Evolutionary conservation across 2,329 filamentous ascomycete genomes (phyloP), one percentile per base, ranked within the genome.

Genomic region (Parafenestella ontariensis): DNA sequence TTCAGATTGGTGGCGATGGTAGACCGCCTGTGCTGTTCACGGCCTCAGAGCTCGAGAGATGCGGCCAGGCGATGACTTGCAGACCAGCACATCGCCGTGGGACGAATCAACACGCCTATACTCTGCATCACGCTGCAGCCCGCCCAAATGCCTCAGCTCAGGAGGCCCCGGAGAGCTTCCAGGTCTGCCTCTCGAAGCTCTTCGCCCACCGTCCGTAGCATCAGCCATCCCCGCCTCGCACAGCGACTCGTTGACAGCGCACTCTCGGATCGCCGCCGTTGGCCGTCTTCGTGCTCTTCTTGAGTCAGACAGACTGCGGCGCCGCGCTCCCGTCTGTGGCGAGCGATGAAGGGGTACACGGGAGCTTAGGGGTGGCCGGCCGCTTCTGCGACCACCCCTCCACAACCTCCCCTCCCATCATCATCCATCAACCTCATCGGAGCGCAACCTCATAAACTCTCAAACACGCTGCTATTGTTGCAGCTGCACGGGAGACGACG

Each of bases 321-420:
- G 31, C 5, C 23, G 51, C 46, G 33, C 54, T 56, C 51, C 59
- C 52, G 51, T 34, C 28, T 24, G 53, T 58, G 53, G 56, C 54
- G 53, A 24, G 41, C 46, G 37, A n/a, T 28, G 40, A 40, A 6
- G 20, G 20, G 20, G 5, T 24, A n/a, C 7, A 8, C 13, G 2
- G 34, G 7, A n/a, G n/a, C n/a, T n/a, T 37, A n/a, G n/a, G n/a
- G 13, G 34, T 40, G 43, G 33, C 33, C 31, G 60, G 59, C 65
- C 66, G 58, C 46, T 52, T 63, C 59, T 59, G 65, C 61, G 64
- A 49, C 65, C 66, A 29, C 54, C 46, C 58, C 52, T 40, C 45
- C 31, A 36, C 20, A 37, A 49, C 28, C 18, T 43, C 26, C 46
- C 53, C n/a, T n/a, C 41, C 31, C 47, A 20, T 49, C 49, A 28